Conservation (phyloP, 345 rosid genomes). For the Citrus inodora region DNA sequence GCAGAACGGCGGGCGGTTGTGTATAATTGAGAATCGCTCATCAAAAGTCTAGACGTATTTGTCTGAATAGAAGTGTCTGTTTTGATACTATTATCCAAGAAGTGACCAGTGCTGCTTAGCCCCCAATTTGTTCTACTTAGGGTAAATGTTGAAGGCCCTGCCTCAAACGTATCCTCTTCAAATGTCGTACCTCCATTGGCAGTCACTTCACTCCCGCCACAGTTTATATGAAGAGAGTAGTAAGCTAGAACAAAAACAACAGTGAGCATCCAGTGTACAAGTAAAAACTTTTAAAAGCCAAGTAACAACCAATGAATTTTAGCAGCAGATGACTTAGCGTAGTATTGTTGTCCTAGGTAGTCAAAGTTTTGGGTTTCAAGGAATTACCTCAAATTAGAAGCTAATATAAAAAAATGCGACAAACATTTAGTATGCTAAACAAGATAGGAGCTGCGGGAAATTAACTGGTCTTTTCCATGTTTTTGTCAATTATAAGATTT, state of each 20-base stretch:
- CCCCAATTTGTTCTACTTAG: conserved; percentile 29
- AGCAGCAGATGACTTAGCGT: background rate
- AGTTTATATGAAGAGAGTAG: conserved; percentile 36
- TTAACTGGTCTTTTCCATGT: background rate
- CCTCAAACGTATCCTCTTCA: conserved; percentile 22
- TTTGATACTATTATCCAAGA: conserved; percentile 15
- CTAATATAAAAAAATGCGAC: no score
- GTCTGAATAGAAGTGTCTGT: background rate
- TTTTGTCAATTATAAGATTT: background rate
- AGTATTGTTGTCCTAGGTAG: background rate
- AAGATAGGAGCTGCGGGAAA: background rate
- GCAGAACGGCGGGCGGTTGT: conserved; percentile 39
- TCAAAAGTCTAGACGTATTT: conserved; percentile 9
- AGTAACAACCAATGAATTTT: background rate
- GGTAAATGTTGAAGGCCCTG: conserved; percentile 22
- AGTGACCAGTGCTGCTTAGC: conserved; percentile 51
- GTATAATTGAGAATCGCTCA: conserved; percentile 29
- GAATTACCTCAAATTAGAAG: background rate
- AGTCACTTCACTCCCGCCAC: conserved; percentile 28
- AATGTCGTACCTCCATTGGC: conserved; percentile 17
- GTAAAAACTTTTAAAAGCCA: no score
- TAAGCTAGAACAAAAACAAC: conserved; percentile 18
- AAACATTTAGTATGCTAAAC: background rate
- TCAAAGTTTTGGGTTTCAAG: background rate
- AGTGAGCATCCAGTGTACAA: background rate